A percentile compares a stretch with the other conserved stretches of the same genome.
These are phyloP conservation scores for Chaetomiaceae sp. DNA, from an alignment of 2,329 filamentous ascomycete genomes.

Conservation along the genomic window DNA sequence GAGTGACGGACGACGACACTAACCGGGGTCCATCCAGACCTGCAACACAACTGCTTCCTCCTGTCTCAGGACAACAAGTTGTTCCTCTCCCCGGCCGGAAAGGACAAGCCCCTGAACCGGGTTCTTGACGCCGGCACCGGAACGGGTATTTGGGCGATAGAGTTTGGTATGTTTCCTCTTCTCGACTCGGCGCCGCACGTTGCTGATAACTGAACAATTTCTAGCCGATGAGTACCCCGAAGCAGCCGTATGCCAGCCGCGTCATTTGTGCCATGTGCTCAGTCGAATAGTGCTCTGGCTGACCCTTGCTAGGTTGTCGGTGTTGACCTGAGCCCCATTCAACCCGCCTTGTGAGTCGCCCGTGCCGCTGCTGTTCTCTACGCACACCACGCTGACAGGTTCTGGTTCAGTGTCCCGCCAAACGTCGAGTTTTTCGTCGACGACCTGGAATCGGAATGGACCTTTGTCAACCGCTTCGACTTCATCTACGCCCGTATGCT, in stretches of 20 bases:
- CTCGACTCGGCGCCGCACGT: neutral
- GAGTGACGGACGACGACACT: too few species aligned
- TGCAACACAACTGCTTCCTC: conserved; percentile 17
- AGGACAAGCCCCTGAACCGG: conserved; percentile 30
- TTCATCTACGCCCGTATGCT: conserved; percentile 29
- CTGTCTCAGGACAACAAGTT: conserved; percentile 36
- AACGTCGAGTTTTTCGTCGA: conserved; percentile 27
- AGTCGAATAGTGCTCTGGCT: too few species aligned
- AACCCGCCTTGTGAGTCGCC: conserved; percentile 25
- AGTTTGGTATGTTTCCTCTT: conserved; percentile 35
- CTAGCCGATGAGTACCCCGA: conserved; percentile 20
- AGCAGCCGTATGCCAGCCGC: conserved; percentile 26
- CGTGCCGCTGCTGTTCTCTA: neutral
- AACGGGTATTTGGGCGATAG: conserved; percentile 42
- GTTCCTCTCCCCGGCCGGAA: conserved; percentile 39
- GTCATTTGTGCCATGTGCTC: too few species aligned
- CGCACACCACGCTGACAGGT: neutral
- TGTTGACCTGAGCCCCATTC: conserved; percentile 34
- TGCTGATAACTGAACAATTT: neutral
- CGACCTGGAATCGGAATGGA: conserved; percentile 30
- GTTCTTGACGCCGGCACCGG: conserved; percentile 47
- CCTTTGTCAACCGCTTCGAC: conserved; percentile 27
- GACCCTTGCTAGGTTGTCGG: conserved; percentile 26
- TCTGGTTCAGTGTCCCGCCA: conserved; percentile 25
- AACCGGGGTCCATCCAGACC: too few species aligned